Conservation (phyloP, 1,139 yeast species). For the Suhomyces atakaporum region DNA sequence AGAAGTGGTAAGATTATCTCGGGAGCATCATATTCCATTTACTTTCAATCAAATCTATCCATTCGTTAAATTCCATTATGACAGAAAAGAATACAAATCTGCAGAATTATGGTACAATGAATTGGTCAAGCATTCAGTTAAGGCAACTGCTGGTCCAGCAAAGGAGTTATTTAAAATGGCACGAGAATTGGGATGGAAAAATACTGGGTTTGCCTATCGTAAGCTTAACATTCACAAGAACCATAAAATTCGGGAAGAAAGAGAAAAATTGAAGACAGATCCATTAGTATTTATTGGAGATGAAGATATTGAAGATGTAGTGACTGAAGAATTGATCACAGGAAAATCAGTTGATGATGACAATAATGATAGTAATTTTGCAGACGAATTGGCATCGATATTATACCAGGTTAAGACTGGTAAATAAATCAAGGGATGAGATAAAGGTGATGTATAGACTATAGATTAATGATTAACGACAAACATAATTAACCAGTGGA, state of each 20-base stretch:
- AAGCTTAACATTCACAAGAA: constrained; percentile 28
- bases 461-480: constrained; percentile 9
- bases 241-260: constrained; percentile 23
- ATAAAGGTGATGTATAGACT: constrained; percentile 2
- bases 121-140: constrained; percentile 35
- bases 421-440: not conserved
- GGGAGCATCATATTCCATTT: constrained; percentile 32
- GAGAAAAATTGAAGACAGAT: constrained; percentile 24
- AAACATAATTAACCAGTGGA: not conserved
- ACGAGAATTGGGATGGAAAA: constrained; percentile 38
- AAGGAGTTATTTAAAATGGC: constrained; percentile 38
- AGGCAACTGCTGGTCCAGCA: constrained; percentile 29
- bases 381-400: constrained; percentile 23
- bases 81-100: constrained; percentile 28
- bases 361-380: constrained; percentile 17
- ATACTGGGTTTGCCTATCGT: constrained; percentile 36
- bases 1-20: constrained; percentile 27
- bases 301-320: constrained; percentile 19
- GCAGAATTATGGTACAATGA: constrained; percentile 46
- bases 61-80: constrained; percentile 40
- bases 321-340: constrained; percentile 25
- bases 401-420: constrained; percentile 12
- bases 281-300: constrained; percentile 22
- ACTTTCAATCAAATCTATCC: constrained; percentile 47
- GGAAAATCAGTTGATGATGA: constrained; percentile 10